phyloP scores from a whole-genome alignment of 1,284 basidiomycete species.

The Taiwanofungus camphoratus region DNA sequence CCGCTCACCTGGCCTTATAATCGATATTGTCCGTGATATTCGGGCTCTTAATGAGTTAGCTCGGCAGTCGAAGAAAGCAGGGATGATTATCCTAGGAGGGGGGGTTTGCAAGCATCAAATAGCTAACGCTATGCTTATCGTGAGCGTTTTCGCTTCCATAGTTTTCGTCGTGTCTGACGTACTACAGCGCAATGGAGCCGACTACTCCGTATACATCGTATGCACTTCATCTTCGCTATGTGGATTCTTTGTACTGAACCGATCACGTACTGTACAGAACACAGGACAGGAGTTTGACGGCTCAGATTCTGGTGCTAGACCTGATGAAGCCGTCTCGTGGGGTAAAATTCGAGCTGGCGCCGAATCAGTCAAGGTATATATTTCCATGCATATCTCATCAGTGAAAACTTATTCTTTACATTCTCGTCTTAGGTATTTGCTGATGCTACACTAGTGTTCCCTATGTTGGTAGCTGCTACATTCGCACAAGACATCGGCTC shows the following conservation, averaged over 20 bases:
- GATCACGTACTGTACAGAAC: conserved; percentile 49
- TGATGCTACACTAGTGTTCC: conserved; percentile 72
- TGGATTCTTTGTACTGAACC: not conserved
- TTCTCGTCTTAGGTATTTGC: conserved; percentile 37
- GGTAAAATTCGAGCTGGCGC: conserved; percentile 94
- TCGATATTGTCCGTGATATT: conserved; percentile 96
- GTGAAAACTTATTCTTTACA: conserved; percentile 2
- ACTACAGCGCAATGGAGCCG: conserved; percentile 89
- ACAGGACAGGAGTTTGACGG: conserved; percentile 99
- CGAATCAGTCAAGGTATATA: conserved; percentile 81
- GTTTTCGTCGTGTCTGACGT: conserved; percentile 3
- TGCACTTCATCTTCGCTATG: not conserved
- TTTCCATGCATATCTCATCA: not conserved
- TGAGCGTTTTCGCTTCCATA: conserved; percentile 32
- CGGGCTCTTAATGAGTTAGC: conserved; percentile 88
- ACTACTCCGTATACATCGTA: conserved; percentile 95
- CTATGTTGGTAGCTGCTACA: conserved; percentile 66
- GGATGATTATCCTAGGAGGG: conserved; percentile 97
- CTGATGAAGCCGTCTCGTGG: conserved; percentile 99
- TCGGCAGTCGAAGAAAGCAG: conserved; percentile 87
- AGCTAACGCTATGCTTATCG: conserved; percentile 98
- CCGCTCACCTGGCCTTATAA: conserved; percentile 79
- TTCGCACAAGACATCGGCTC: conserved; percentile 47
- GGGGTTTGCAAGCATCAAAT: conserved; percentile 99
- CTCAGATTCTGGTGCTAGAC: conserved; percentile 94